Base-by-base conservation (phyloP, 2,329 filamentous ascomycete genomes). In the Cordyceps sp. region DNA sequence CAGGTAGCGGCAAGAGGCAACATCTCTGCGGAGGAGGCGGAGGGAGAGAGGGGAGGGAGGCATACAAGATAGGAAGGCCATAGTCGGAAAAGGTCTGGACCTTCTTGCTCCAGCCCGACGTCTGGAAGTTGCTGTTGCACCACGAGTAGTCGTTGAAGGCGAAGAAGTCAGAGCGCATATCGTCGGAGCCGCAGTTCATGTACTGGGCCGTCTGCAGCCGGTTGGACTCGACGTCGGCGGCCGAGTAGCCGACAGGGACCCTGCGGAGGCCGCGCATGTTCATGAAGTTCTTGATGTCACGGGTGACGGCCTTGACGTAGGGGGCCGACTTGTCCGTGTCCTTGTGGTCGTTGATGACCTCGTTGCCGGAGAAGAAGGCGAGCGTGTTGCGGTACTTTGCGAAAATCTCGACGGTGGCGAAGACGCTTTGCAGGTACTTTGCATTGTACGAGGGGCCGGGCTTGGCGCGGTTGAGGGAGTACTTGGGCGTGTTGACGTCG, bases 141-240 rank as follows among this genome's bases (percentile, higher is more conserved):
- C 78, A 88, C 3, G 81, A 86, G 61, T 88, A 88, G 58, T 88
- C 82, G 59, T 90, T 90, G 60, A 86, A 85, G 37, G 78, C 80
- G 48, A 85, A 88, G 62, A 88, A 88, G 57, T 93, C 85, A 45
- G 77, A 82, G 44, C 86, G 78, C 60, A 78, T 73, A 41, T 86
- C 78, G 30, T 88, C 81, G 33, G 71, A 62, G 38, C 86, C 86
- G 51, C 86, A 94, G 70, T 93, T 93, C 75, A 94, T 84, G 68
- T 92, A 94, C 33, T 76, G 50, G 30, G 86, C 85, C 53, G 84
- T 84, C 61, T 93, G 73, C 59, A 79, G 73, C 45, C 85, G 81
- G 65, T 92, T 93, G 48, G 73, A 67, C 37, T 80, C 67, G 35
- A 93, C 80, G 58, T 93, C 85, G 37, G 85, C 86, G 25, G 69